Evolutionary conservation across 129 eudicot species (phyloP).

Genomic region (Centrapalus pauciflorus): DNA sequence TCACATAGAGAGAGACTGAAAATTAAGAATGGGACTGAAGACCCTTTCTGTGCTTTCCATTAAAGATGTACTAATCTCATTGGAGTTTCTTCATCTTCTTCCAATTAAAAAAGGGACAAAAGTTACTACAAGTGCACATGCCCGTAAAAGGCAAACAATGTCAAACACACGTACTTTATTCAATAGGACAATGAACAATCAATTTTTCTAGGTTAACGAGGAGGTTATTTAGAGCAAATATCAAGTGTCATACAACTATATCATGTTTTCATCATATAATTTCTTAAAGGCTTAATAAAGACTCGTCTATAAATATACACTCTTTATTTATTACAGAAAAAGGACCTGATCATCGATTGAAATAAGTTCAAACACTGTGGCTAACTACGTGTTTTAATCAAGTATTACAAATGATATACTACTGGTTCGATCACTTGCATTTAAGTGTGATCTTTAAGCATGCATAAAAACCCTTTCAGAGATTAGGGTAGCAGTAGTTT

Average conservation of each 20-base stretch:
- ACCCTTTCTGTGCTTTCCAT: background rate
- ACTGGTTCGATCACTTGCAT: background rate
- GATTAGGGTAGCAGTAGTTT: background rate
- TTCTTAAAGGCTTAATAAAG: background rate
- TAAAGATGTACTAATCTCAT: background rate
- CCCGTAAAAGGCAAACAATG: background rate
- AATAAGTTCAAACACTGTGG: background rate
- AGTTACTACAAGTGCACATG: background rate
- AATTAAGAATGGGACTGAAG: too few species aligned
- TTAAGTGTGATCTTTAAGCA: background rate
- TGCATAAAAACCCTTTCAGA: background rate
- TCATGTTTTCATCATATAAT: background rate
- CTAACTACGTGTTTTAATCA: background rate
- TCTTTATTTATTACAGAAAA: background rate
- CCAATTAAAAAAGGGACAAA: background rate
- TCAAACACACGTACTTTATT: too few species aligned
- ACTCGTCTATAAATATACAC: background rate
- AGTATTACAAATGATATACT: background rate
- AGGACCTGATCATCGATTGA: background rate
- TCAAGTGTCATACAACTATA: background rate
- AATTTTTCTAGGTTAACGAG: too few species aligned
- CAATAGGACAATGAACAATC: too few species aligned
- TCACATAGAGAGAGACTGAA: too few species aligned
- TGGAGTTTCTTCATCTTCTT: background rate
- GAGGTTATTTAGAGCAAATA: background rate